Evolutionary conservation across 192 early-diverging fungal species (phyloP).

Genomic region (Gigaspora rosea): DNA sequence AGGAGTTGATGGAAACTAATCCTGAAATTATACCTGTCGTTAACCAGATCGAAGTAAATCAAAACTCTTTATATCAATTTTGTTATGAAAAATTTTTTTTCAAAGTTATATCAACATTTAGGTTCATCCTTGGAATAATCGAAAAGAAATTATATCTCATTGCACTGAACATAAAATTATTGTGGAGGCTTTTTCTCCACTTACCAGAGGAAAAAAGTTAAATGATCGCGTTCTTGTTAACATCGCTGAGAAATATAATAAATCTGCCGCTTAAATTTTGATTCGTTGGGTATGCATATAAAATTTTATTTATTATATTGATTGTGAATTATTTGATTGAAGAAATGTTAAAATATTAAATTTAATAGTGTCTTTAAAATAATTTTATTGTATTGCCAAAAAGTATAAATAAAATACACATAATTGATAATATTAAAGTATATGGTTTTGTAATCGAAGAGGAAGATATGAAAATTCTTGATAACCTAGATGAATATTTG

Average conservation of each 20-base stretch:
- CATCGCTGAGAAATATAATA: conserved; percentile 55
- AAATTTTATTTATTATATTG: not conserved
- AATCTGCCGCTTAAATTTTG: conserved; percentile 57
- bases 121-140: conserved; percentile 51
- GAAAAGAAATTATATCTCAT: conserved; percentile 46
- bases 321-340: not conserved
- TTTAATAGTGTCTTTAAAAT: conserved; percentile 48
- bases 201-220: conserved; percentile 53
- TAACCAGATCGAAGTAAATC: conserved; percentile 59
- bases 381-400: conserved; percentile 61
- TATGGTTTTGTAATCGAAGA: conserved; percentile 58
- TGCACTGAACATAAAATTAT: conserved; percentile 51
- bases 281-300: conserved; percentile 51
- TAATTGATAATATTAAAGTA: conserved; percentile 60
- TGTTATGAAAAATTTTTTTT: not conserved
- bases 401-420: conserved; percentile 47
- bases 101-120: not conserved
- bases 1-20: conserved; percentile 47
- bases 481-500: conserved; percentile 54
- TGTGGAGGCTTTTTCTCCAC: conserved; percentile 59
- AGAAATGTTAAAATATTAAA: not conserved
- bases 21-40: conserved; percentile 47
- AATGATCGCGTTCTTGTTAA: conserved; percentile 49
- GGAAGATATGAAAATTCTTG: conserved; percentile 57
- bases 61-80: not conserved